Percentiles rank a stretch among this genome's conserved stretches.
phyloP scores from a whole-genome alignment of 257 asterid species.

The Solanum sitiens region DNA sequence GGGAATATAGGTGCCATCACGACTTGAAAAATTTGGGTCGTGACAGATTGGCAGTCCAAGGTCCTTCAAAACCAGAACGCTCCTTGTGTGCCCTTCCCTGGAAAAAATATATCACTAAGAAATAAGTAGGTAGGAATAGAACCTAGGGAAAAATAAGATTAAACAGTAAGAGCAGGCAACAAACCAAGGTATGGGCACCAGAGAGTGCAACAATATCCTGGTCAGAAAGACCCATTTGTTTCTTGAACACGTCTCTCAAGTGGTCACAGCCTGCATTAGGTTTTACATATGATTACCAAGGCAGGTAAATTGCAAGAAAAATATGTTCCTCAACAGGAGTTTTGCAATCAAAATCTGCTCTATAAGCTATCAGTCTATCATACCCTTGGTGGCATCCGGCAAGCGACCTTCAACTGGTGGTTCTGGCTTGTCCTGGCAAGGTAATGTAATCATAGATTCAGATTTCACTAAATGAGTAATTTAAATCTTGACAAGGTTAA shows the following conservation, averaged over 20 bases:
- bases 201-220: slow-evolving; percentile 77
- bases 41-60: slow-evolving; percentile 83
- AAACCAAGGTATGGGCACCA: slow-evolving; percentile 86
- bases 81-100: slow-evolving; percentile 82
- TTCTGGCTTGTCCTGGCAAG: slow-evolving; percentile 55
- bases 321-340: background rate
- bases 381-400: slow-evolving; percentile 89
- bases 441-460: background rate
- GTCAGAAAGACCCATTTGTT: slow-evolving; percentile 84
- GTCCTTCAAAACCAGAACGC: slow-evolving; percentile 88
- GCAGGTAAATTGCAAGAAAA: background rate
- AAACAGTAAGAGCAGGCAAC: background rate
- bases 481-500: background rate
- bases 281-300: background rate
- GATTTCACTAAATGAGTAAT: background rate
- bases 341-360: background rate
- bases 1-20: no score
- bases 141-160: background rate
- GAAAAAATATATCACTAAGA: background rate
- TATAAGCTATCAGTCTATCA: background rate
- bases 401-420: slow-evolving; percentile 78
- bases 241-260: slow-evolving; percentile 70
- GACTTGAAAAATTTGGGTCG: no score
- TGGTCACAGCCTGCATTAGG: slow-evolving; percentile 57
- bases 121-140: background rate